phyloP scores from a whole-genome alignment of 2,329 filamentous ascomycete genomes.

The Alternaria sp. region DNA sequence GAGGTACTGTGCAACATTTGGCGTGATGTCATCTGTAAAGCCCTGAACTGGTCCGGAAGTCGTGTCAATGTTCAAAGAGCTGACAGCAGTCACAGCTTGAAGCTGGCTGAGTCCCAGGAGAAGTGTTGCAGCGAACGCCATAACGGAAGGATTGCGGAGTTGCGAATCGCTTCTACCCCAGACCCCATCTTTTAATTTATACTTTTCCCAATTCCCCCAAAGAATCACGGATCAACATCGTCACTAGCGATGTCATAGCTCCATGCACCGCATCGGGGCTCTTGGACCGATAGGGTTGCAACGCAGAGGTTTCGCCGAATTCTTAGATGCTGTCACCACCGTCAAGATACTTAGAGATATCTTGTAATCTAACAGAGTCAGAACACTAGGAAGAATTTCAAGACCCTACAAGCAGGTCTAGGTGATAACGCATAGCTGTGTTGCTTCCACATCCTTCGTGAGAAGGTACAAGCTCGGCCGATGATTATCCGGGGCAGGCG shows the following conservation, averaged over 20 bases:
- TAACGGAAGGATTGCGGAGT: background rate
- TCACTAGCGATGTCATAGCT: constrained; percentile 4
- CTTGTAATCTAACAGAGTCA: background rate
- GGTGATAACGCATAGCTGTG: background rate
- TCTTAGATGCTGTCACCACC: background rate
- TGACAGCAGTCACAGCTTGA: constrained; percentile 20
- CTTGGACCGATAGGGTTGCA: background rate
- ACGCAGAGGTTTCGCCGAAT: background rate
- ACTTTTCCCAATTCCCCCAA: background rate
- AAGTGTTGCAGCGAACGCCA: constrained; percentile 8
- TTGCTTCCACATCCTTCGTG: background rate
- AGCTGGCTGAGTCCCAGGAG: constrained; percentile 10
- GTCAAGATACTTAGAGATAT: background rate
- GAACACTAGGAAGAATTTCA: background rate
- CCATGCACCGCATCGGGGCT: background rate
- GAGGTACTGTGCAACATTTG: constrained; percentile 51
- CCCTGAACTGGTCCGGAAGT: constrained; percentile 44
- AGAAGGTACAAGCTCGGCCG: constrained; percentile 7
- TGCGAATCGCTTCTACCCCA: background rate
- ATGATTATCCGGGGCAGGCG: constrained; percentile 18
- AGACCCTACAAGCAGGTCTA: background rate
- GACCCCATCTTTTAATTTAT: background rate
- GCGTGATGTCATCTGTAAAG: constrained; percentile 43
- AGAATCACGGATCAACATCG: background rate
- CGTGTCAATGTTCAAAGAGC: constrained; percentile 32